A percentile compares a stretch with the other conserved stretches of the same genome.
phyloP scores from a whole-genome alignment of 2,329 filamentous ascomycete genomes.

The Fusarium redolens region DNA sequence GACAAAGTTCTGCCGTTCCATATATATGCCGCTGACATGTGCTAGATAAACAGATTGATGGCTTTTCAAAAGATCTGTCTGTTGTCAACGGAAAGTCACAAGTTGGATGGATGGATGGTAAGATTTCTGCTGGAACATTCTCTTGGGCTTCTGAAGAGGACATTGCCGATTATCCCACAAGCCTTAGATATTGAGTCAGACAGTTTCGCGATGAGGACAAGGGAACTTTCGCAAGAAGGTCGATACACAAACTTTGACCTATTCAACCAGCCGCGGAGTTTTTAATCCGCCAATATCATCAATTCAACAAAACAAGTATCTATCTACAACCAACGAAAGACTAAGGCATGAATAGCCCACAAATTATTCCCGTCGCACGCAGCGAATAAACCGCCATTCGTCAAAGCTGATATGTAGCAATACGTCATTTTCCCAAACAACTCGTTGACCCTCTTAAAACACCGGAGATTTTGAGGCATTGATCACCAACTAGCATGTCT shows the following conservation, averaged over 20 bases:
- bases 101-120: constrained; percentile 7
- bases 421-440: neutral
- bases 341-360: neutral
- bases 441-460: neutral
- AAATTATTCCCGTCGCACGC: neutral
- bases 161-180: accelerated
- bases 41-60: neutral
- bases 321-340: too few relatives aligned
- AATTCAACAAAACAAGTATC: too few relatives aligned
- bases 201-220: neutral
- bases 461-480: neutral
- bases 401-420: neutral
- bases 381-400: neutral
- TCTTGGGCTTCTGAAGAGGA: neutral
- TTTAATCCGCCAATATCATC: neutral
- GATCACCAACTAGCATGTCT: neutral
- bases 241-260: neutral
- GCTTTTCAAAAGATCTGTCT: neutral
- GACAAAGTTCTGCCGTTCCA: accelerated
- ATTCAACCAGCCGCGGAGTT: neutral
- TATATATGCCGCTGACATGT: neutral
- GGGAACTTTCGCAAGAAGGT: neutral
- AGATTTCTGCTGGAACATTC: constrained; percentile 7
- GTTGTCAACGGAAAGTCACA: neutral
- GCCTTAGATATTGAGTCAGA: neutral